Base-by-base conservation (phyloP, 305 asterid species). In the Fraxinus velutina region DNA sequence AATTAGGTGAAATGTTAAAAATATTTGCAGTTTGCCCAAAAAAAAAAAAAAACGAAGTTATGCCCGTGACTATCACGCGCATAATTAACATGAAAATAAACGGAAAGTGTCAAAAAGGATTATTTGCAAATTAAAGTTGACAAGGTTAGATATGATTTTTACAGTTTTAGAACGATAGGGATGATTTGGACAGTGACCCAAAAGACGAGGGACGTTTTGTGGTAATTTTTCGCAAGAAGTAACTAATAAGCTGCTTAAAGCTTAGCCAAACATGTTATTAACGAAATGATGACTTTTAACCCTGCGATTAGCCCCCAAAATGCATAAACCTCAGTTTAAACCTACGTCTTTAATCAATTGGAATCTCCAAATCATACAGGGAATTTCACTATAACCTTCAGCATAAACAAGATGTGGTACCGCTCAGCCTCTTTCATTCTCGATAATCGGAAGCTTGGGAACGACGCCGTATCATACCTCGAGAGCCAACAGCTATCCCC, bases 361-460 rank as follows among this genome's bases (percentile, higher is more conserved):
- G 73, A 78, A 76, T 34, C 12, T 64, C 50, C 76, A 74, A 83
- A 52, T 15, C 52, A 68, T 33, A 4, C 86, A 81, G 71, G 84
- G 80, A 34, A 33, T 37, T 24, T 71, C 82, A 72, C 37, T 32
- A 36, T 71, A 74, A 76, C 77, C 73, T 5, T n/a, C 62, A 52
- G 8, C 22, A 52, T 5, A 52, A n/a, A 52, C 55, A n/a, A 81
- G 77, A 92, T 92, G 96, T 92, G 93, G 93, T 77, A 86, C 75
- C 82, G 92, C 79, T 92, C 93, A 55, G 95, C 96, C 22, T 89
- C 92, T 17, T 89, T 92, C 91, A 90, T 90, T 66, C 92, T 89
- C 80, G 93, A 91, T 81, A 88, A 86, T 27, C 89, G 12, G 13
- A 84, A 78, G 9, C 78, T 62, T 57, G 6, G 30, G 30, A 88